phyloP scores from a whole-genome alignment of 2,329 filamentous ascomycete species.

The Aspergillus fumigatiaffinis region DNA sequence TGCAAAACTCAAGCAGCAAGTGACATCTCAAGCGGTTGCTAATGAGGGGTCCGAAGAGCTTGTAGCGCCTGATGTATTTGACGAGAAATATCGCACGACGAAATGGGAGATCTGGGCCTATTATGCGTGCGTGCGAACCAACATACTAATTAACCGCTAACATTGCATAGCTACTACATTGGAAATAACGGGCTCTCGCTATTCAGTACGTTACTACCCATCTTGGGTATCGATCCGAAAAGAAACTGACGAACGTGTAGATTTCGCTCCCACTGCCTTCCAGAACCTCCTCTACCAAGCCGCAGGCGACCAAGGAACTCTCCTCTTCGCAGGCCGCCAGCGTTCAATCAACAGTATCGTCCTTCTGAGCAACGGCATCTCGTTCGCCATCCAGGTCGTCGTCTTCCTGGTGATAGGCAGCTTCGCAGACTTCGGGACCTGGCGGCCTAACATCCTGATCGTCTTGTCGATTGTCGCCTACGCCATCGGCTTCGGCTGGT shows the following conservation, averaged over 20 bases:
- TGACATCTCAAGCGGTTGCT: neutral
- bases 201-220: conserved; percentile 45
- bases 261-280: conserved; percentile 62
- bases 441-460: conserved; percentile 61
- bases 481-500: conserved; percentile 63
- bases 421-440: conserved; percentile 61
- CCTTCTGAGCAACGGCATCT: conserved; percentile 62
- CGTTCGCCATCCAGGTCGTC: conserved; percentile 62
- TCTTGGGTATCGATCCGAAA: neutral
- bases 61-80: conserved; percentile 53
- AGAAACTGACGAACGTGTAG: conserved; percentile 11
- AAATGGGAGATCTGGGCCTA: conserved; percentile 56
- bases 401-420: conserved; percentile 45
- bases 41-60: conserved; percentile 31
- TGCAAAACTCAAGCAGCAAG: neutral
- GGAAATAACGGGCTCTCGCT: conserved; percentile 61
- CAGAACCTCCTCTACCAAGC: conserved; percentile 63
- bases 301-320: conserved; percentile 49
- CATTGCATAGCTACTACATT: conserved; percentile 54
- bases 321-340: conserved; percentile 54
- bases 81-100: conserved; percentile 50
- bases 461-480: conserved; percentile 59
- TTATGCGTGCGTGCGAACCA: conserved; percentile 40
- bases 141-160: conserved; percentile 17
- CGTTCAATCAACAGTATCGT: conserved; percentile 64